phyloP scores from a whole-genome alignment of 345 rosid species.

The Acer negundo region DNA sequence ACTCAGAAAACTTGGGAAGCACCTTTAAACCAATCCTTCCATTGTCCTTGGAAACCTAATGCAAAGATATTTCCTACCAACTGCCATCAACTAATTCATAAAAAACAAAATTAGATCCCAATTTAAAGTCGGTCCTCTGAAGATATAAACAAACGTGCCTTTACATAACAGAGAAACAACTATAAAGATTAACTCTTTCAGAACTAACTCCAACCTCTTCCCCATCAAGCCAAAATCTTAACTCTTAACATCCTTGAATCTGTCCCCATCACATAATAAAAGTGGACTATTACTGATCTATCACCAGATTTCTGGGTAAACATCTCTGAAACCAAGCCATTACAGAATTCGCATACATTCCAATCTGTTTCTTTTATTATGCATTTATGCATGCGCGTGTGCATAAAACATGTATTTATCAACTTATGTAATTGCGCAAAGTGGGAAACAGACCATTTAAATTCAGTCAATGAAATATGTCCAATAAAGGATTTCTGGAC shows the following conservation, averaged over 20 bases:
- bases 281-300: background rate
- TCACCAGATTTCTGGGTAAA: background rate
- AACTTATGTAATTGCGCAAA: too few species aligned
- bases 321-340: background rate
- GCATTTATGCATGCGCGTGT: background rate
- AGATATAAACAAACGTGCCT: background rate
- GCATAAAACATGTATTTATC: background rate
- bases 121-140: background rate
- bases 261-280: background rate
- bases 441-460: background rate
- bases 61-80: background rate
- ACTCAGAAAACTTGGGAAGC: background rate
- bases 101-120: background rate
- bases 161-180: background rate
- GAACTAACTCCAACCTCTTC: background rate
- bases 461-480: too few species aligned
- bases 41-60: background rate
- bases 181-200: background rate
- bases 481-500: conserved; percentile 1
- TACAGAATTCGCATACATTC: background rate
- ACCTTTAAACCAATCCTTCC: background rate
- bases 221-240: background rate
- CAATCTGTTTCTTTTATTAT: background rate
- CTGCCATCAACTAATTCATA: background rate
- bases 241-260: background rate